Evolutionary conservation across 495 filamentous ascomycete species (phyloP).

Genomic region (Aspergillus conjunctus): DNA sequence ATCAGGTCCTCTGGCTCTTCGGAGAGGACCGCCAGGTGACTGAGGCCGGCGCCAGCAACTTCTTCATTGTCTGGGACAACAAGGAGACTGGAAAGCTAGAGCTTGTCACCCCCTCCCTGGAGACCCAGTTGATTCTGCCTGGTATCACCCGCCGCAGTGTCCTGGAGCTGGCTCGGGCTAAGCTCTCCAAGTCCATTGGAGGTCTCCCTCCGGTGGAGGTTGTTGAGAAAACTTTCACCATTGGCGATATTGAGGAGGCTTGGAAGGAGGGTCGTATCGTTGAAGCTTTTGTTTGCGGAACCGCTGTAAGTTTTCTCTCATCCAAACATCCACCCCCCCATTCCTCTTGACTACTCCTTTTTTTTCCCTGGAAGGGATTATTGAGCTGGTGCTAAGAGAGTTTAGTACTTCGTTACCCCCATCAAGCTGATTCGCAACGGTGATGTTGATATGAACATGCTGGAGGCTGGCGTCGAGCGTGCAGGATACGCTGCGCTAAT

Average conservation of each 20-base stretch:
- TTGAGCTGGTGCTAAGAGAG: neutral
- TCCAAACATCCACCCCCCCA: too few relatives aligned
- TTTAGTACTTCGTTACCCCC: slow-evolving; percentile 76
- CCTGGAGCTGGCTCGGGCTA: slow-evolving; percentile 68
- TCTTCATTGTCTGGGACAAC: slow-evolving; percentile 82
- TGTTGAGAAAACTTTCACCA: slow-evolving; percentile 78
- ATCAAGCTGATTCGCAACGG: slow-evolving; percentile 74
- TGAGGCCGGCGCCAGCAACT: slow-evolving; percentile 90
- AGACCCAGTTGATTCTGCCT: slow-evolving; percentile 78
- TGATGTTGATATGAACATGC: slow-evolving; percentile 65
- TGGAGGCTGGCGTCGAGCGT: slow-evolving; percentile 59
- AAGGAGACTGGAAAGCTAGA: slow-evolving; percentile 64
- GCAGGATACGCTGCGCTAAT: slow-evolving; percentile 69
- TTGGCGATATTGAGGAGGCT: slow-evolving; percentile 75
- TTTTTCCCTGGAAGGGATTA: too few relatives aligned
- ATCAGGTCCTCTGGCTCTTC: slow-evolving; percentile 93
- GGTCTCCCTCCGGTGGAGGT: slow-evolving; percentile 64
- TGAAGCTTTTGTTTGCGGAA: slow-evolving; percentile 85
- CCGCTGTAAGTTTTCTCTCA: slow-evolving; percentile 77
- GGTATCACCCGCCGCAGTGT: slow-evolving; percentile 81
- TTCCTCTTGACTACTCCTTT: neutral
- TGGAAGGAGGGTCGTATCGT: slow-evolving; percentile 72
- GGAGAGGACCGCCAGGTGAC: slow-evolving; percentile 74
- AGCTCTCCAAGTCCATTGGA: slow-evolving; percentile 46
- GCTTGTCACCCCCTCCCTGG: slow-evolving; percentile 81